These are phyloP conservation scores for Plantago ovata DNA, from an alignment of 257 asterid genomes.

Conservation along the genomic window DNA sequence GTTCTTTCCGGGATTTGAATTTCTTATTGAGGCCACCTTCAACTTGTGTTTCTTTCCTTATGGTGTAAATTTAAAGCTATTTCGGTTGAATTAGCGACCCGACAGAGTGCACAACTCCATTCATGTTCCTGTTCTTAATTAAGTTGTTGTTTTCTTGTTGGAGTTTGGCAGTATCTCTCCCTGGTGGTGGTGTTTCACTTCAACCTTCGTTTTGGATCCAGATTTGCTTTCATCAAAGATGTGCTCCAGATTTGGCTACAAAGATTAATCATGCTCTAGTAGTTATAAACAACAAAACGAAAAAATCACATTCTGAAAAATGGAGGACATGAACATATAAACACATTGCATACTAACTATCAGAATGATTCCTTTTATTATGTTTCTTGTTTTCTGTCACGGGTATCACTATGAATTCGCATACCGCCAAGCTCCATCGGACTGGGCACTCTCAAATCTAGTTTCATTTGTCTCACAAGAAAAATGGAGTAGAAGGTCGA, in stretches of 20 bases:
- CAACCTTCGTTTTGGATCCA: slow-evolving; percentile 31
- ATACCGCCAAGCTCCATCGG: no score
- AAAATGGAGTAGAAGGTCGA: no score
- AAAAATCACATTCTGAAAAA: no score
- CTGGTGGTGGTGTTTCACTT: slow-evolving; percentile 15
- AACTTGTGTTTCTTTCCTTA: slow-evolving; percentile 46
- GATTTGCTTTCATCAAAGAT: slow-evolving; percentile 13
- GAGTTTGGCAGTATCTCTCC: slow-evolving; percentile 6
- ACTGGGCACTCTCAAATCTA: no score
- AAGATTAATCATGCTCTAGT: no score
- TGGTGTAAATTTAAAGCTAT: slow-evolving; percentile 30
- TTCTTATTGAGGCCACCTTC: slow-evolving; percentile 32
- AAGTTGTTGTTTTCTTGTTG: not conserved
- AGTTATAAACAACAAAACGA: not conserved
- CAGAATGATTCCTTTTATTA: not conserved
- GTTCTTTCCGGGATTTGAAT: slow-evolving; percentile 20
- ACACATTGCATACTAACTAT: not conserved
- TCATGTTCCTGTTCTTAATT: slow-evolving; percentile 23
- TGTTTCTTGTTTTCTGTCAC: no score
- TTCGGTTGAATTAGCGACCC: slow-evolving; percentile 26
- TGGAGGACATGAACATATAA: no score
- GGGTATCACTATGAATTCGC: no score
- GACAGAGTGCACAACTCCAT: slow-evolving; percentile 44
- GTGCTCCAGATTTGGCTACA: no score
- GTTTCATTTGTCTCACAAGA: no score